These are phyloP conservation scores for Piloderma croceum DNA, from an alignment of 768 basidiomycete genomes.

Conservation along the genomic window DNA sequence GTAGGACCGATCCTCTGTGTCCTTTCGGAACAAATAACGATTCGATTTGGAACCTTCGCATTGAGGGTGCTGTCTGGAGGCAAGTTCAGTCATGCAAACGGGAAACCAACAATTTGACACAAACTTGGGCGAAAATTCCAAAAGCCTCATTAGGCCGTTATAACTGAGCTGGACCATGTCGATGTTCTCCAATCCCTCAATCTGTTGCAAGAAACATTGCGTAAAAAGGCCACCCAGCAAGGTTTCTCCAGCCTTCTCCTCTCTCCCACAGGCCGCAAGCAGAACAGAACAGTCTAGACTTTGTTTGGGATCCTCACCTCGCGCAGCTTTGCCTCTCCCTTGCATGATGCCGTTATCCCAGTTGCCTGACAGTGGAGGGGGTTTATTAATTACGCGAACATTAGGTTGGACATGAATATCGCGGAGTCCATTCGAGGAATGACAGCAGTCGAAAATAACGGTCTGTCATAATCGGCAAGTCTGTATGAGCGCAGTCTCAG, in stretches of 20 bases:
- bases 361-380: constrained; percentile 20
- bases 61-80: constrained; percentile 30
- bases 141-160: constrained; percentile 26
- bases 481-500: background rate
- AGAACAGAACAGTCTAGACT: constrained; percentile 38
- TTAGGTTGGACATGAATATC: too few species aligned
- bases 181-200: constrained; percentile 16
- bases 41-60: constrained; percentile 30
- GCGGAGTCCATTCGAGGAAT: constrained; percentile 34
- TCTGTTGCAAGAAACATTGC: constrained; percentile 18
- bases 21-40: constrained; percentile 25
- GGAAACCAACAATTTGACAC: constrained; percentile 4
- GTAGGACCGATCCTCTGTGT: constrained; percentile 24
- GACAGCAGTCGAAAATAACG: constrained; percentile 43
- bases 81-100: too few species aligned
- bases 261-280: constrained; percentile 36
- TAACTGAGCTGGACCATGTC: constrained; percentile 27
- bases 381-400: constrained; percentile 20
- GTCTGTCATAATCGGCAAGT: constrained; percentile 24
- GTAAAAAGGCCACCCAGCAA: constrained; percentile 29
- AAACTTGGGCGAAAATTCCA: constrained; percentile 26
- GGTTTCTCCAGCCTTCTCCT: constrained; percentile 30
- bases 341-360: constrained; percentile 25
- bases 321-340: too few species aligned
- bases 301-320: too few species aligned